Conservation (phyloP, 768 basidiomycete genomes). For the Panellus pusillus region DNA sequence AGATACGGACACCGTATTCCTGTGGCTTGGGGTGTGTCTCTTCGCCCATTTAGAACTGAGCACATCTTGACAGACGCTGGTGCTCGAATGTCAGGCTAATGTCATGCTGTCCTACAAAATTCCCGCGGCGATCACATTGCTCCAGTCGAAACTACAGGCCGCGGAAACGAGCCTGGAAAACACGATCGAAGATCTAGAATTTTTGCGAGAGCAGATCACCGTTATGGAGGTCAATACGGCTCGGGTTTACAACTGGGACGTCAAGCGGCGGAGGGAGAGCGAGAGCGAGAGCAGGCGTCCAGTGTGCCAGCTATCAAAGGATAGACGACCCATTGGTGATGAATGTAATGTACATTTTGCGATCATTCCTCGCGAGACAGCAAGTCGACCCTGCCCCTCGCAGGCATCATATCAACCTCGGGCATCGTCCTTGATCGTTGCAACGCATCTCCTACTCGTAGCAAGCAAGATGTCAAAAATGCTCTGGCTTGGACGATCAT, state of each 20-base stretch:
- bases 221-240: slow-evolving; percentile 97
- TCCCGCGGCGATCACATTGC: slow-evolving; percentile 69
- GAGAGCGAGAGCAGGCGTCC: slow-evolving; percentile 39
- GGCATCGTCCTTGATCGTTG: too few relatives aligned
- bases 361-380: too few relatives aligned
- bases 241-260: slow-evolving; percentile 95
- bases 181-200: slow-evolving; percentile 87
- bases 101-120: slow-evolving; percentile 96
- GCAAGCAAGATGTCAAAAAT: too few relatives aligned
- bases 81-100: slow-evolving; percentile 66
- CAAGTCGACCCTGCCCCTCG: too few relatives aligned
- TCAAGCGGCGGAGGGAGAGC: slow-evolving; percentile 72
- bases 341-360: too few relatives aligned
- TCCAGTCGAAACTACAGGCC: slow-evolving; percentile 69
- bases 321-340: too few relatives aligned
- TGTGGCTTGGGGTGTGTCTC: slow-evolving; percentile 88
- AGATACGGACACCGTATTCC: slow-evolving; percentile 83
- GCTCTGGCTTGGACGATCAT: too few relatives aligned
- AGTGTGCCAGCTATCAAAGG: neutral
- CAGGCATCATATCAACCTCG: too few relatives aligned
- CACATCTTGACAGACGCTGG: too few relatives aligned
- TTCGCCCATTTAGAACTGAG: neutral
- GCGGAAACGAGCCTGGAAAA: slow-evolving; percentile 68
- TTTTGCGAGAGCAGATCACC: slow-evolving; percentile 90
- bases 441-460: too few relatives aligned